Conservation (phyloP, 2,329 filamentous ascomycete genomes). For the Aspergillus flavus region DNA sequence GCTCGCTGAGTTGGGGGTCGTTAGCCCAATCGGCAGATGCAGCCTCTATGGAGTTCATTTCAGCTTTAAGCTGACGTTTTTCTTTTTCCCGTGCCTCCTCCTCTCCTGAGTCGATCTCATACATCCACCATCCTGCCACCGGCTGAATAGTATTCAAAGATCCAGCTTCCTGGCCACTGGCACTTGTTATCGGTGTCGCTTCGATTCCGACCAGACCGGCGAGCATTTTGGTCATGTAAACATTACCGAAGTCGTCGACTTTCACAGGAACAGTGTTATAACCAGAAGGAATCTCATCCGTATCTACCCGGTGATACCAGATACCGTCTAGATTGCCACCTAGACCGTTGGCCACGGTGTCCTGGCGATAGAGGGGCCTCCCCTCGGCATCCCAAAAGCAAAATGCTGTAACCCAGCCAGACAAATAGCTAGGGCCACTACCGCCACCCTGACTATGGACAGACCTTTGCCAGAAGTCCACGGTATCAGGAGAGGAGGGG, state of each 20-base stretch:
- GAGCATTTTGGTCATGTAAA: slow-evolving; percentile 20
- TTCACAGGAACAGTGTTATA: slow-evolving; percentile 36
- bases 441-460: slow-evolving; percentile 28
- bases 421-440: slow-evolving; percentile 39
- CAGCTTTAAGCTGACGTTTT: not conserved
- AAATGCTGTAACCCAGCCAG: slow-evolving; percentile 55
- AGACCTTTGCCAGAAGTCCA: slow-evolving; percentile 19
- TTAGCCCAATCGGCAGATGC: not conserved
- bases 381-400: slow-evolving; percentile 49
- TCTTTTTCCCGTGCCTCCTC: not conserved
- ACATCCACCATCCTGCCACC: not conserved
- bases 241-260: slow-evolving; percentile 27
- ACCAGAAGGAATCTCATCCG: slow-evolving; percentile 28
- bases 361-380: slow-evolving; percentile 12
- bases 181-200: not conserved
- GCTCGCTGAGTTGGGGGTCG: not conserved
- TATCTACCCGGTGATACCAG: slow-evolving; percentile 28
- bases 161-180: not conserved
- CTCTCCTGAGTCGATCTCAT: not conserved
- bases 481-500: not conserved
- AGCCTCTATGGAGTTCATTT: not conserved
- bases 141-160: not conserved
- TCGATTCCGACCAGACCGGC: not conserved
- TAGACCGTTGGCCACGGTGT: not conserved
- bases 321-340: slow-evolving; percentile 16